Percentiles rank a stretch among this genome's conserved stretches.
Conservation (phyloP, 768 basidiomycete genomes). For the Mycena metata region DNA sequence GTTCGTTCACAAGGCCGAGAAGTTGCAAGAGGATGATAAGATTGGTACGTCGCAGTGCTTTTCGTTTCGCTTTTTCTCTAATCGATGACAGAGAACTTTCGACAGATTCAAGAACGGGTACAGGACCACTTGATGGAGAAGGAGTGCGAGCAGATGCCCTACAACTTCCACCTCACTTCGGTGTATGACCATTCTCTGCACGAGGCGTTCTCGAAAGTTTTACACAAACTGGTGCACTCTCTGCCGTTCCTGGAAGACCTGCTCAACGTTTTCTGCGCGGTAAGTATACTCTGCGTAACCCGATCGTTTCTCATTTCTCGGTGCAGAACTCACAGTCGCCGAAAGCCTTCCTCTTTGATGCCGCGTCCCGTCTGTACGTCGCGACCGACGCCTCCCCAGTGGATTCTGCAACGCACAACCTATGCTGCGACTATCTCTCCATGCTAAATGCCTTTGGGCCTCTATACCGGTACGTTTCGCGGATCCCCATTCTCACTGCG, state of each 20-base stretch:
- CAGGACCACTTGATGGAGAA: conserved; percentile 84
- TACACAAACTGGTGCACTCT: conserved; percentile 89
- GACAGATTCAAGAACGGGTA: conserved; percentile 90
- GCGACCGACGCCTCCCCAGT: conserved; percentile 95
- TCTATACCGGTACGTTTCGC: conserved; percentile 76
- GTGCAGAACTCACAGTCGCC: conserved; percentile 89
- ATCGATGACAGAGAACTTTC: conserved; percentile 75
- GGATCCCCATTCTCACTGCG: conserved; percentile 21
- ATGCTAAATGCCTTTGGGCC: conserved; percentile 90
- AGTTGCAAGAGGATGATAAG: conserved; percentile 91
- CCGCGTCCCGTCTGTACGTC: conserved; percentile 86
- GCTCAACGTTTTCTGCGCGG: conserved; percentile 87
- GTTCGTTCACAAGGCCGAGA: conserved; percentile 96
- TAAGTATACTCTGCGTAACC: conserved; percentile 48
- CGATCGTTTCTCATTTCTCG: conserved; percentile 21
- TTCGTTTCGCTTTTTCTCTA: conserved; percentile 1
- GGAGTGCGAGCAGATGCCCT: conserved; percentile 83
- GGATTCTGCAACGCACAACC: conserved; percentile 87
- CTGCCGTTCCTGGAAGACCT: conserved; percentile 90
- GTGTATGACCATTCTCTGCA: conserved; percentile 94
- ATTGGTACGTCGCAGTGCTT: conserved; percentile 66
- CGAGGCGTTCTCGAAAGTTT: conserved; percentile 91
- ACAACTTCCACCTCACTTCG: conserved; percentile 93
- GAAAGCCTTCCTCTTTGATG: conserved; percentile 95
- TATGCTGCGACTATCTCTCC: conserved; percentile 92